Conservation (phyloP, 176 grass and related monocot genomes). For the Areca catechu region DNA sequence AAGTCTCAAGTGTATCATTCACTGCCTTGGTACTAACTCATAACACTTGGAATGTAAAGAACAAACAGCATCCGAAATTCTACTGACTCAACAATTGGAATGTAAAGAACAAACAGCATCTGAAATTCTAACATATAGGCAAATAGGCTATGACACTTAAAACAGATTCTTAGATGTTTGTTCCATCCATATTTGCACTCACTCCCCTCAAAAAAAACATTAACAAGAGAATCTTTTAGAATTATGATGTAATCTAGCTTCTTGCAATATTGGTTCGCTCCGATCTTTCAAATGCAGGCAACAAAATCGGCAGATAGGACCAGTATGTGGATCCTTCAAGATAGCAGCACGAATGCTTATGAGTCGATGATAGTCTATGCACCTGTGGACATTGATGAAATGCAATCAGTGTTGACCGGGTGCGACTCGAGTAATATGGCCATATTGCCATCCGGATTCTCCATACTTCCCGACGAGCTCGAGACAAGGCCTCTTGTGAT, state of each 20-base stretch:
- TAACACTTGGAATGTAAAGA: not conserved
- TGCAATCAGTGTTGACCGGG: conserved; percentile 45
- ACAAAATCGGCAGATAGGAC: conserved; percentile 19
- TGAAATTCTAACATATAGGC: too few relatives aligned
- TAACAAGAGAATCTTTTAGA: too few relatives aligned
- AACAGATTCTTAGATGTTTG: too few relatives aligned
- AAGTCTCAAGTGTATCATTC: conserved; percentile 3
- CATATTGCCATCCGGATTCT: conserved; percentile 62
- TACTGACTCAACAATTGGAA: too few relatives aligned
- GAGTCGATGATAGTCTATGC: conserved; percentile 49
- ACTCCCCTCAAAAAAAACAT: too few relatives aligned
- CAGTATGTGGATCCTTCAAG: conserved; percentile 52
- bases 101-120: too few relatives aligned
- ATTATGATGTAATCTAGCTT: too few relatives aligned
- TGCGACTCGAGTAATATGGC: conserved; percentile 46
- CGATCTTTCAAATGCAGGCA: too few relatives aligned
- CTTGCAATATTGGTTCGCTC: too few relatives aligned
- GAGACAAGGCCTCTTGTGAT: conserved; percentile 45
- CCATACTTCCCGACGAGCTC: conserved; percentile 48
- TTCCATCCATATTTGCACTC: too few relatives aligned
- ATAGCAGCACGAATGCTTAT: conserved; percentile 50
- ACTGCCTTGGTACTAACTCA: not conserved
- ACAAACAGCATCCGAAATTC: too few relatives aligned
- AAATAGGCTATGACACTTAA: too few relatives aligned
- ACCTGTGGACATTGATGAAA: conserved; percentile 30